Evolutionary conservation across 129 eudicot genomes (phyloP).

Genomic region (Kitagawia praeruptora): DNA sequence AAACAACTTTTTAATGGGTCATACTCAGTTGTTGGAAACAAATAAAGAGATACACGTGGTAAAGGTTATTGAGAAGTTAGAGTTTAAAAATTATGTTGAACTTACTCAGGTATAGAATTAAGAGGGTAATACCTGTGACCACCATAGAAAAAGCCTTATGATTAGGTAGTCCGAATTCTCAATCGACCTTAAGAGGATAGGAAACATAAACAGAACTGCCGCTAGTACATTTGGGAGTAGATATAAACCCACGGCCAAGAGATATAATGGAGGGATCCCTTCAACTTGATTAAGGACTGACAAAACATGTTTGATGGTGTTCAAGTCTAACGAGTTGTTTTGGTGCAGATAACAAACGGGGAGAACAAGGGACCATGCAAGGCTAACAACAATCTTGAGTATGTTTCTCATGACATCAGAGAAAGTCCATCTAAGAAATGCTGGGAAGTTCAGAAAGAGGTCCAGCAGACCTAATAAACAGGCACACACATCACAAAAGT

Average conservation of each 20-base stretch:
- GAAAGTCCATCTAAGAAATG: slow-evolving; percentile 76
- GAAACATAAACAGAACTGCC: slow-evolving; percentile 70
- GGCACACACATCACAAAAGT: not conserved
- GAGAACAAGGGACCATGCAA: slow-evolving; percentile 75
- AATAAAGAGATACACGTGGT: not conserved
- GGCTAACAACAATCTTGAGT: slow-evolving; percentile 67
- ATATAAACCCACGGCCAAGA: slow-evolving; percentile 74
- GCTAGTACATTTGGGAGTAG: slow-evolving; percentile 74
- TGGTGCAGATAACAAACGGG: slow-evolving; percentile 72
- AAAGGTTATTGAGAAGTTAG: not conserved
- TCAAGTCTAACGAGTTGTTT: slow-evolving; percentile 34
- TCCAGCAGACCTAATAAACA: slow-evolving; percentile 66
- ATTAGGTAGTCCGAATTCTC: slow-evolving; percentile 96
- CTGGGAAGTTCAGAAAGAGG: slow-evolving; percentile 79
- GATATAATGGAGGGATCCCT: slow-evolving; percentile 78
- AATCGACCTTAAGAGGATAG: slow-evolving; percentile 98
- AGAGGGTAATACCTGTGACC: slow-evolving; percentile 80
- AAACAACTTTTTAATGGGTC: not conserved
- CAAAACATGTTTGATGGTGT: slow-evolving; percentile 27
- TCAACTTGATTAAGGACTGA: slow-evolving; percentile 51
- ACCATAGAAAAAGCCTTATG: slow-evolving; percentile 81
- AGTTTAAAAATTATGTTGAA: not conserved
- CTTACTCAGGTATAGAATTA: not conserved
- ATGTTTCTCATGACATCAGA: slow-evolving; percentile 62
- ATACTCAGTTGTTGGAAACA: not conserved